These are phyloP conservation scores for Globisporangium heterothallicum DNA, from an alignment of 352 stramenopile species.

Conservation along the genomic window DNA sequence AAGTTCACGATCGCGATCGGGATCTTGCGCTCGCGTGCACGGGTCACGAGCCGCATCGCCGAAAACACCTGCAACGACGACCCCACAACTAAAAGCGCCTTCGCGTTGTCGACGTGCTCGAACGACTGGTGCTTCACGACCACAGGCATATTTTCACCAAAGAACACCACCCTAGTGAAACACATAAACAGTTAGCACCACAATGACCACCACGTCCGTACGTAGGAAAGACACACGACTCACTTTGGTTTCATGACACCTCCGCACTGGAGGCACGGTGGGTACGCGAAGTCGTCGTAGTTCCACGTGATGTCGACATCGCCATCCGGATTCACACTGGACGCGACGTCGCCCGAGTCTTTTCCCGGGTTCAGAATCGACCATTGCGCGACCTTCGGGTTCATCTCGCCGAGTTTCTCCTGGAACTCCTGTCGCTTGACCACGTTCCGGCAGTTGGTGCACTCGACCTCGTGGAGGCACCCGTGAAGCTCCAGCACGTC, in stretches of 20 bases:
- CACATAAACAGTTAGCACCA: background rate
- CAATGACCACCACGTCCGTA: background rate
- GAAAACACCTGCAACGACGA: conserved; percentile 94
- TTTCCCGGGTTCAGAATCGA: conserved; percentile 23
- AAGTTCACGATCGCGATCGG: conserved; percentile 87
- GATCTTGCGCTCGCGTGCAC: conserved; percentile 56
- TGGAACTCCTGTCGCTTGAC: conserved; percentile 85
- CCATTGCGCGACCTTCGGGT: conserved; percentile 62
- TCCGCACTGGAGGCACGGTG: conserved; percentile 60
- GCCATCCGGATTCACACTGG: conserved; percentile 90
- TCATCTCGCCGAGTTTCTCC: conserved; percentile 67
- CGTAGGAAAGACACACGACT: conserved; percentile 11
- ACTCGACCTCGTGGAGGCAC: conserved; percentile 85
- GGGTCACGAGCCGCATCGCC: conserved; percentile 89
- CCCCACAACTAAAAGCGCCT: conserved; percentile 91
- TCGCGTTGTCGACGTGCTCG: conserved; percentile 67
- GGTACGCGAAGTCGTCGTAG: conserved; percentile 81
- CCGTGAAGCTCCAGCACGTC: conserved; percentile 95
- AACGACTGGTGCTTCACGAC: conserved; percentile 64
- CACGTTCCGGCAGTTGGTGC: conserved; percentile 62
- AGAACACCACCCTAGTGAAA: conserved; percentile 91
- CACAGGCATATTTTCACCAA: conserved; percentile 92
- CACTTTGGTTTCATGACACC: conserved; percentile 80
- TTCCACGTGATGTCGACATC: conserved; percentile 89
- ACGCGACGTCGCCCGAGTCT: conserved; percentile 51